Conservation (phyloP, 2,329 filamentous ascomycete species). For the Colletotrichum sp. region DNA sequence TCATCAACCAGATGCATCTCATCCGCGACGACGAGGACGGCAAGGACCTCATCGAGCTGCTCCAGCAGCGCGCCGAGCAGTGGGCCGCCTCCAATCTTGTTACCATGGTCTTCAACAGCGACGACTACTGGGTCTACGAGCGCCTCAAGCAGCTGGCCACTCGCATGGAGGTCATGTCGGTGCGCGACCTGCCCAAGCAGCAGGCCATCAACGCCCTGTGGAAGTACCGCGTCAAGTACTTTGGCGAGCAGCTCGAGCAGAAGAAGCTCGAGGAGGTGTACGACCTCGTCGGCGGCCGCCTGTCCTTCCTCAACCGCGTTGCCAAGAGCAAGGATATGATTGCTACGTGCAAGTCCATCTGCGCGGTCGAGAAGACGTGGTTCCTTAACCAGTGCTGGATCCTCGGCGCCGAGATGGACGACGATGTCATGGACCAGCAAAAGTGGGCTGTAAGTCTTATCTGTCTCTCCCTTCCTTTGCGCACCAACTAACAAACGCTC, state of each 20-base stretch:
- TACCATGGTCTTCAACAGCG: constrained; percentile 92
- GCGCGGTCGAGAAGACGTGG: constrained; percentile 75
- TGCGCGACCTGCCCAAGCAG: constrained; percentile 80
- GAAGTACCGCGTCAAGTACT: constrained; percentile 83
- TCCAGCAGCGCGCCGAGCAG: constrained; percentile 94
- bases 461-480: neutral
- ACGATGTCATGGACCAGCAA: constrained; percentile 98
- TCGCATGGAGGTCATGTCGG: constrained; percentile 90
- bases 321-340: constrained; percentile 88
- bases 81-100: constrained; percentile 94
- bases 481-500: neutral
- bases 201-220: constrained; percentile 79
- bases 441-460: constrained; percentile 79
- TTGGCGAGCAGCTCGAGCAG: constrained; percentile 61
- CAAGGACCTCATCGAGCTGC: constrained; percentile 89
- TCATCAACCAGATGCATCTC: constrained; percentile 93
- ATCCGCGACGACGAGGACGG: constrained; percentile 91
- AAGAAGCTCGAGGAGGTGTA: constrained; percentile 79
- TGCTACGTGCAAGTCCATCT: constrained; percentile 75
- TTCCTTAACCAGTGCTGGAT: constrained; percentile 80
- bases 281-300: constrained; percentile 81
- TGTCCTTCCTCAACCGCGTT: constrained; percentile 88
- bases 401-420: constrained; percentile 79
- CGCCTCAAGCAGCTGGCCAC: constrained; percentile 90
- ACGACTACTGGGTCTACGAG: constrained; percentile 99